Percentiles rank a stretch among this genome's conserved stretches.
These are phyloP conservation scores for Blyttiomyces sp. DNA, from an alignment of 371 early-diverging fungal species.

Conservation along the genomic window DNA sequence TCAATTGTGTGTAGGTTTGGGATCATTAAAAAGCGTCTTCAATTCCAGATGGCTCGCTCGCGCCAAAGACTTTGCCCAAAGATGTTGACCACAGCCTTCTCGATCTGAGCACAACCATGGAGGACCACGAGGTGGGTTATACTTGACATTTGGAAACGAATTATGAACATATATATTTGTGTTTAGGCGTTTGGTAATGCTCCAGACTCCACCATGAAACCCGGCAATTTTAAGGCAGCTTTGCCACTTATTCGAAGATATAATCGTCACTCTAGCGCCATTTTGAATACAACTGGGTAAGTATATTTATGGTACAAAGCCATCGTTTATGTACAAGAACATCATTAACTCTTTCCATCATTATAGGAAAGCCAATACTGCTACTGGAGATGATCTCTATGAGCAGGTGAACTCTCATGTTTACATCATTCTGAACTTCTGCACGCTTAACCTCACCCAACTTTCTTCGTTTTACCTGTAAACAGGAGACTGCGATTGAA, in stretches of 20 bases:
- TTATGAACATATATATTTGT: neutral
- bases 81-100: constrained; percentile 55
- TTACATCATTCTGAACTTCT: no score
- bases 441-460: no score
- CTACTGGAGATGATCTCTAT: no score
- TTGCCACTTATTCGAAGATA: constrained; percentile 82
- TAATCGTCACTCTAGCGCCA: constrained; percentile 86
- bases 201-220: constrained; percentile 86
- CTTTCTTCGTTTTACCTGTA: no score
- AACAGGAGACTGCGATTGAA: no score
- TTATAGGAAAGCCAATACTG: no score
- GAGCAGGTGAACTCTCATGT: no score
- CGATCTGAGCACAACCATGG: constrained; percentile 76
- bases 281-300: constrained; percentile 49
- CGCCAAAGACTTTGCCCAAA: constrained; percentile 4
- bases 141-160: neutral
- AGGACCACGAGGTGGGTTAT: constrained; percentile 65
- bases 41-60: constrained; percentile 11
- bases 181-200: constrained; percentile 58
- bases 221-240: constrained; percentile 63
- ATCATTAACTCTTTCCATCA: no score
- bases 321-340: neutral
- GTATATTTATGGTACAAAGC: no score
- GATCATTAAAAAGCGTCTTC: neutral
- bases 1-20: neutral